Evolutionary conservation across 192 early-diverging fungal genomes (phyloP).

Genomic region (Obelidium mucronatum): DNA sequence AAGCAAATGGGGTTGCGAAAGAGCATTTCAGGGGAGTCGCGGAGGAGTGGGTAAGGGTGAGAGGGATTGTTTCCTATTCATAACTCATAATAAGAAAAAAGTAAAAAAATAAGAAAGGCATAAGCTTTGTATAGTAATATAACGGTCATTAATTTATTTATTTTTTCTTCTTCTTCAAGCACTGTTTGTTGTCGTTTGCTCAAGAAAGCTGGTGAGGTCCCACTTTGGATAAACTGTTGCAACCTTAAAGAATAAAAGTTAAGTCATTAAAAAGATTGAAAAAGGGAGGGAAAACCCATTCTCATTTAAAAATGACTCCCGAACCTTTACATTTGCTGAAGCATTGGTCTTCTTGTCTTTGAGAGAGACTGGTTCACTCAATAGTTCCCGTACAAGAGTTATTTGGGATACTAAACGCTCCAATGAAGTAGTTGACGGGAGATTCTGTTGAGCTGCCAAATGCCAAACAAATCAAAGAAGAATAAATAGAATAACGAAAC

Average conservation of each 20-base stretch:
- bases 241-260: not conserved
- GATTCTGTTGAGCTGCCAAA: not conserved
- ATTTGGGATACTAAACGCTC: not conserved
- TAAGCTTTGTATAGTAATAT: no score
- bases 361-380: not conserved
- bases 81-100: no score
- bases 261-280: not conserved
- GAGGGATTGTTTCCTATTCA: no score
- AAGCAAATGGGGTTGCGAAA: no score
- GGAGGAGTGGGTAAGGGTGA: no score
- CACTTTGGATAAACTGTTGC: not conserved
- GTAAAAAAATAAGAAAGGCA: no score
- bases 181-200: no score
- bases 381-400: not conserved
- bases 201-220: not conserved
- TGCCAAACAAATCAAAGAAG: no score
- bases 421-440: not conserved
- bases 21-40: no score
- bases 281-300: not conserved
- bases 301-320: not conserved
- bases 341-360: slow-evolving; percentile 4
- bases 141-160: no score
- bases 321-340: not conserved
- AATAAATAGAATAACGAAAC: no score
- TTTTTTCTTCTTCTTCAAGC: no score